These are phyloP conservation scores for Apophysomyces ossiformis DNA, from an alignment of 371 early-diverging fungal genomes.

Conservation along the genomic window DNA sequence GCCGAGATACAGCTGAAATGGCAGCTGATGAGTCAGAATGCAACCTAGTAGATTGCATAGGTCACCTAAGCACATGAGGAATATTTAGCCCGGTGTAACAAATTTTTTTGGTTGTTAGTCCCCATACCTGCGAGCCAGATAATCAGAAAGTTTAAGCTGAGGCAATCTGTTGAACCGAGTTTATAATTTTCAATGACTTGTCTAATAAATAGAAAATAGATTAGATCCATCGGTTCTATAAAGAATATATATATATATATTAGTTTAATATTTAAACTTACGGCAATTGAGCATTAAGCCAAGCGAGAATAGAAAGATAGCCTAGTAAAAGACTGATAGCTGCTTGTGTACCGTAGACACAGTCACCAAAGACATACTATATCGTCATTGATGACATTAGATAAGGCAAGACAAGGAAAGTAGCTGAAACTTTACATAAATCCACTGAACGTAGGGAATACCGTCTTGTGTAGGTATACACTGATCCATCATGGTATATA, in stretches of 20 bases:
- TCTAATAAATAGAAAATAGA: conserved; percentile 26
- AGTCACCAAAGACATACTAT: conserved; percentile 55
- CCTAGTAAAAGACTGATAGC: conserved; percentile 51
- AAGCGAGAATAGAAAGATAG: conserved; percentile 65
- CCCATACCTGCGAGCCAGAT: conserved; percentile 69
- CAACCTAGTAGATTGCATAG: conserved; percentile 72
- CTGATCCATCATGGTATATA: conserved; percentile 18
- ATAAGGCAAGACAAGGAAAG: not conserved
- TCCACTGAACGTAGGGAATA: conserved; percentile 36
- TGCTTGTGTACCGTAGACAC: conserved; percentile 48
- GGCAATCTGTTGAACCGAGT: conserved; percentile 52
- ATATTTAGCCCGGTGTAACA: conserved; percentile 1
- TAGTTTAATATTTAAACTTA: conserved; percentile 37
- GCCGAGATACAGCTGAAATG: conserved; percentile 69
- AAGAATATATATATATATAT: not conserved
- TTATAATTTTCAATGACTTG: conserved; percentile 65
- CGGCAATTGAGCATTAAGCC: conserved; percentile 80
- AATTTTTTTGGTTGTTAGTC: not conserved
- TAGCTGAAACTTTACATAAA: conserved; percentile 30
- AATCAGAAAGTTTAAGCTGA: conserved; percentile 61
- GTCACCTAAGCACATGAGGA: conserved; percentile 56
- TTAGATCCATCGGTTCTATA: too few relatives aligned
- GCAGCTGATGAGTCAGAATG: conserved; percentile 71
- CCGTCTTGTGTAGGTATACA: conserved; percentile 39
- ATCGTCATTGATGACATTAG: not conserved